phyloP scores from a whole-genome alignment of 768 basidiomycete genomes.

The Lyophyllum decastes region DNA sequence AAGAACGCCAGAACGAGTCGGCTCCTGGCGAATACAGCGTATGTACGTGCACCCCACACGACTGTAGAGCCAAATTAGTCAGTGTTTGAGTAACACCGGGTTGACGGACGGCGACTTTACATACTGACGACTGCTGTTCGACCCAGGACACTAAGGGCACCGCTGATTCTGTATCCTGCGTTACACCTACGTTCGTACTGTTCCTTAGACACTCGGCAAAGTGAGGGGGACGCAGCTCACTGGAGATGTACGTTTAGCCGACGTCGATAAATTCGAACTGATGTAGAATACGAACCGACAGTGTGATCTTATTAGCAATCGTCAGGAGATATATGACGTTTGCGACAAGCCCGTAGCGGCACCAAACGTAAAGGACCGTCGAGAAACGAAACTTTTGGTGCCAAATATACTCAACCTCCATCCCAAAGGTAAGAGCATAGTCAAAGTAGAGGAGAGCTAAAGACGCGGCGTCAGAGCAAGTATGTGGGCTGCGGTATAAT shows the following conservation, averaged over 20 bases:
- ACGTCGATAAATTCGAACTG: neutral
- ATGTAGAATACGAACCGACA: conserved; percentile 12
- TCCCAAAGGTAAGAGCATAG: conserved; percentile 30
- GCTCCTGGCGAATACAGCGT: conserved; percentile 22
- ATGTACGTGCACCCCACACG: conserved; percentile 23
- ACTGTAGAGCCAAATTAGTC: conserved; percentile 3
- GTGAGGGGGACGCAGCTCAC: neutral
- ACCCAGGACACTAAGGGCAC: conserved; percentile 30
- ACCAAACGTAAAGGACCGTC: conserved; percentile 31
- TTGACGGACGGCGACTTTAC: neutral
- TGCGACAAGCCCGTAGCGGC: conserved; percentile 34
- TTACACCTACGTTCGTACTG: conserved; percentile 22
- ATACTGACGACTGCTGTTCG: conserved; percentile 29
- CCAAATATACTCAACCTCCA: conserved; percentile 35
- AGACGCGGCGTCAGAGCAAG: neutral
- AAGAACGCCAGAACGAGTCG: conserved; percentile 19
- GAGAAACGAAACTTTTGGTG: conserved; percentile 23
- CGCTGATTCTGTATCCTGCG: conserved; percentile 25
- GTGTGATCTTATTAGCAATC: conserved; percentile 20
- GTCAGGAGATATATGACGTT: conserved; percentile 33
- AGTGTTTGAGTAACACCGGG: neutral
- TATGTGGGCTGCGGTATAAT: neutral
- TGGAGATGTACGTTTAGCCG: neutral
- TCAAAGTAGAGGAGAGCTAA: conserved; percentile 33
- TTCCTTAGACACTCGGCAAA: neutral